Percentiles rank a stretch among this genome's conserved stretches.
These are phyloP conservation scores for Epicoccum nigrum DNA, from an alignment of 2,329 filamentous ascomycete genomes.

Conservation along the genomic window DNA sequence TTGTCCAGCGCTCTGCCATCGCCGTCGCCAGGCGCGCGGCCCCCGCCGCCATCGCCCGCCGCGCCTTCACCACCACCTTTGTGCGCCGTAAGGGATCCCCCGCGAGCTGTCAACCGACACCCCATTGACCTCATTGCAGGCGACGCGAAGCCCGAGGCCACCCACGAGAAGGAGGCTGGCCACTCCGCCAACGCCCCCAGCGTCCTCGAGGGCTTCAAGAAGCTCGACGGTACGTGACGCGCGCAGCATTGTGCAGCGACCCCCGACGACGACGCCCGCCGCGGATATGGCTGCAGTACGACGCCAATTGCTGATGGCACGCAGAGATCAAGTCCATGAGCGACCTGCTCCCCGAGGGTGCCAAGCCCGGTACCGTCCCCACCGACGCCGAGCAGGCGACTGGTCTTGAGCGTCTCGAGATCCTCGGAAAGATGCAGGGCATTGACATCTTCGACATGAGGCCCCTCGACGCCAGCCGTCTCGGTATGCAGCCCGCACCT, in stretches of 20 bases:
- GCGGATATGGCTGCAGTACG: not conserved
- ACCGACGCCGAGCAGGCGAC: conserved; percentile 96
- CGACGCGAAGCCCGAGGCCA: conserved; percentile 41
- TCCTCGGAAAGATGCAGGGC: conserved; percentile 99
- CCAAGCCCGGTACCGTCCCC: conserved; percentile 79
- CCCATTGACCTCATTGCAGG: conserved; percentile 41
- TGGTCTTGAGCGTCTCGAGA: conserved; percentile 97
- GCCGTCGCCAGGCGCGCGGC: conserved; percentile 54
- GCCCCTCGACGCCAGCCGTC: conserved; percentile 88
- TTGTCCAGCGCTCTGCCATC: conserved; percentile 58
- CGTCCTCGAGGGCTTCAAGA: conserved; percentile 49
- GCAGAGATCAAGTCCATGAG: conserved; percentile 80
- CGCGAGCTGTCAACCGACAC: conserved; percentile 40
- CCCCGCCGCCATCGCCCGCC: conserved; percentile 49
- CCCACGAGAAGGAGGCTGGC: conserved; percentile 45
- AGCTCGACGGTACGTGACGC: conserved; percentile 51
- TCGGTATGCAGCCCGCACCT: conserved; percentile 62
- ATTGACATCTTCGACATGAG: conserved; percentile 98
- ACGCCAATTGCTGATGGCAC: conserved; percentile 37
- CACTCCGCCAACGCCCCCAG: conserved; percentile 35
- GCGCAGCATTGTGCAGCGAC: conserved; percentile 13
- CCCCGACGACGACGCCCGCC: not conserved
- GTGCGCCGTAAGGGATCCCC: conserved; percentile 52
- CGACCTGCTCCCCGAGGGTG: conserved; percentile 88
- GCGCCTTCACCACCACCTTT: conserved; percentile 56